Evolutionary conservation across 1,284 basidiomycete species (phyloP), one percentile per base, ranked within the genome.

Genomic region (Puccinia polysora): DNA sequence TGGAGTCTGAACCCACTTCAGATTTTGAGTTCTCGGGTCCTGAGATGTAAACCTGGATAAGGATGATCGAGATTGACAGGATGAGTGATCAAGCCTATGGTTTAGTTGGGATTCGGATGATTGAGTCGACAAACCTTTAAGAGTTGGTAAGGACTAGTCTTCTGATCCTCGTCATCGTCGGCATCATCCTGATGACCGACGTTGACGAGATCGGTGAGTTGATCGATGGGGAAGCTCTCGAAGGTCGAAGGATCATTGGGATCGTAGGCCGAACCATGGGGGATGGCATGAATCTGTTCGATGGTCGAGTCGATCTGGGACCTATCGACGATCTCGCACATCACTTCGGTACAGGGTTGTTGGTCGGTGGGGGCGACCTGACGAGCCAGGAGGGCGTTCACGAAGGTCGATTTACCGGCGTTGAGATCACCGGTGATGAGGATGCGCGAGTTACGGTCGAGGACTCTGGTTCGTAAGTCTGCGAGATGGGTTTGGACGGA

Each of bases 381-480:
- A 53, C 89, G 86, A 68, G 91, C 84, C 6, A 97, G 85, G 40
- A 99, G 83, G 1, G 94, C 90, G 78, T 99, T 98, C 80, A 98
- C 91, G 78, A 98, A 90, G 0, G 96, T 98, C 38, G 93, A 97
- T 82, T 99, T 99, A 77, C 96, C 96, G 36, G 96, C 90, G 79
- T 99, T 99, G 73, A 98, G 85, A 80, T 99, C 96, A 75, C 96
- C 96, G n/a, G 96, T 98, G 74, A 99, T 91, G 74, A 99, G 86
- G 55, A 99, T 94, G 79, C 97, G 93, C 76, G 91, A 95, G 14
- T 91, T 90, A 1, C 87, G 92, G 80, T 97, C 95, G 78, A 89
- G 84, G 23, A 98, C 88, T 58, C 96, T 89, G 71, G 86, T 84
- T 62, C 88, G 87, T 74, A 99, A 87, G 76, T 89, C 89, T 75